Evolutionary conservation across 768 basidiomycete species (phyloP).

Genomic region (Kondoa subrosea): DNA sequence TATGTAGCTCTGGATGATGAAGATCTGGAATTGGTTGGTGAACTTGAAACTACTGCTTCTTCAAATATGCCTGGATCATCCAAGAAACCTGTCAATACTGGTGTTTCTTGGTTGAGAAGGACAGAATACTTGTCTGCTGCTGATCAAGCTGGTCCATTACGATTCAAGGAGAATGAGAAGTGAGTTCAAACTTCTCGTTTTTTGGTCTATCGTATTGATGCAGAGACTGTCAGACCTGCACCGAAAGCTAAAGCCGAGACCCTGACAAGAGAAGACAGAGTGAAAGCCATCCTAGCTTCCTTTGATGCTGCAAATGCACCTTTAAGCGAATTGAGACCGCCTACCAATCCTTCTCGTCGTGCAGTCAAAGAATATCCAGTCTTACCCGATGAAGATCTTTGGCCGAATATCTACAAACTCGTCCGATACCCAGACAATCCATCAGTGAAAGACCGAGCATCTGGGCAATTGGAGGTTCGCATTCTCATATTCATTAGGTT

Average conservation of each 20-base stretch:
- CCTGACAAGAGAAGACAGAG: constrained; percentile 14
- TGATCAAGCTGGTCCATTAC: constrained; percentile 3
- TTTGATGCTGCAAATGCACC: constrained; percentile 22
- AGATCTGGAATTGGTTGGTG: constrained; percentile 45
- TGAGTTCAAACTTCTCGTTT: not conserved
- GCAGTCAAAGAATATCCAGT: constrained; percentile 70
- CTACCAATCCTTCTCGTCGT: constrained; percentile 55
- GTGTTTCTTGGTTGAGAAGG: constrained; percentile 13
- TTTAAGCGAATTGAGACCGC: constrained; percentile 44
- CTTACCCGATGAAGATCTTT: constrained; percentile 66
- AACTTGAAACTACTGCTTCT: constrained; percentile 30
- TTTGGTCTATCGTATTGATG: not conserved
- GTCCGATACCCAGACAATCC: constrained; percentile 33
- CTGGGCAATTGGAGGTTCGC: not conserved
- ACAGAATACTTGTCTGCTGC: constrained; percentile 10
- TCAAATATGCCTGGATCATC: not conserved
- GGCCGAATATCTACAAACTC: constrained; percentile 45
- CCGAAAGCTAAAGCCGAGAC: constrained; percentile 5
- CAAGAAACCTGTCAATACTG: constrained; percentile 2
- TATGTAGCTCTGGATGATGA: constrained; percentile 28
- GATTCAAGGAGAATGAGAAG: not conserved
- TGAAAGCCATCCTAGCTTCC: constrained; percentile 20
- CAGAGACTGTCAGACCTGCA: not conserved
- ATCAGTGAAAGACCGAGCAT: constrained; percentile 1
- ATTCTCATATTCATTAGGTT: not conserved